These are phyloP conservation scores for Wickerhamiella bombiphila DNA, from an alignment of 805 yeast genomes.

Conservation along the genomic window DNA sequence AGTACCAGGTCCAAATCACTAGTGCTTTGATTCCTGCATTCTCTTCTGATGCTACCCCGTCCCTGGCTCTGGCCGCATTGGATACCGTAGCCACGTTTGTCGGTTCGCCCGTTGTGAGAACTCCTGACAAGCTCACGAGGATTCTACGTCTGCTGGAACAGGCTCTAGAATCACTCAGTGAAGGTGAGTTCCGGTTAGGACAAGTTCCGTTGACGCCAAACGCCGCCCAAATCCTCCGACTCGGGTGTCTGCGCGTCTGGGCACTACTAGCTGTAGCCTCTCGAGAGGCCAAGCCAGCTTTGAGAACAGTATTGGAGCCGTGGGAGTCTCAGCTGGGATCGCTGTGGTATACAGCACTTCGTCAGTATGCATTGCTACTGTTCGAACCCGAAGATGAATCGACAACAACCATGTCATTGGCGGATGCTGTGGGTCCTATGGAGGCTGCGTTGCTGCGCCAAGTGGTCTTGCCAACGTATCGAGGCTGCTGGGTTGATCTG, in stretches of 20 bases:
- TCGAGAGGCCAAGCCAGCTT: constrained; percentile 5
- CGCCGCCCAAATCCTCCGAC: constrained; percentile 24
- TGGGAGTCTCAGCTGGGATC: constrained; percentile 51
- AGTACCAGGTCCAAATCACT: constrained; percentile 87
- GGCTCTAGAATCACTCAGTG: constrained; percentile 45
- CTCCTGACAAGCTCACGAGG: constrained; percentile 34
- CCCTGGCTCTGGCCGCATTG: constrained; percentile 62
- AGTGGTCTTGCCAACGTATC: constrained; percentile 33
- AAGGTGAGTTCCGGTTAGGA: constrained; percentile 22
- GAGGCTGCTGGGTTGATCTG: constrained; percentile 59
- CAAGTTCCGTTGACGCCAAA: constrained; percentile 25
- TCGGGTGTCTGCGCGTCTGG: constrained; percentile 30
- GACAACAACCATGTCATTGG: constrained; percentile 13
- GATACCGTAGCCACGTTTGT: constrained; percentile 65
- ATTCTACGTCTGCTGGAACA: constrained; percentile 49
- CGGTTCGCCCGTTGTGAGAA: constrained; percentile 40
- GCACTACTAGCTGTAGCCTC: constrained; percentile 25
- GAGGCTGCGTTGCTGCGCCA: constrained; percentile 24
- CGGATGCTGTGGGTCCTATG: constrained; percentile 23
- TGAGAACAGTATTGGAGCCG: constrained; percentile 30
- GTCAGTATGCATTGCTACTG: constrained; percentile 57
- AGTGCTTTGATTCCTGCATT: constrained; percentile 85
- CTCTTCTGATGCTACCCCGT: constrained; percentile 52
- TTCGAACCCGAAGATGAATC: constrained; percentile 31
- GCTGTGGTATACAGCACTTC: constrained; percentile 61